Conservation (phyloP, 306 rosid genomes). For the Cucurbita maxima region DNA sequence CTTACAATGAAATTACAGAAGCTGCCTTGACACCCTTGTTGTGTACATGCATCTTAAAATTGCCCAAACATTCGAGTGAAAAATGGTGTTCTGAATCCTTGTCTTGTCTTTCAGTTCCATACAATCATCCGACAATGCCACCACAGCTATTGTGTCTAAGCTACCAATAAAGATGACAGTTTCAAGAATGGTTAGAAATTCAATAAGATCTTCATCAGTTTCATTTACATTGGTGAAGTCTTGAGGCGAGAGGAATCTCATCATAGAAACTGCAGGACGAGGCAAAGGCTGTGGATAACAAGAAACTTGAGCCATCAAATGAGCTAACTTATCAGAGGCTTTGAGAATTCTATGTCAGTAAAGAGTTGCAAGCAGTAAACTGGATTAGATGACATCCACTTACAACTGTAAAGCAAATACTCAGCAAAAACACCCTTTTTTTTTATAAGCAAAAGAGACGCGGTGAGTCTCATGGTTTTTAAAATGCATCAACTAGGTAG, state of each 20-base stretch:
- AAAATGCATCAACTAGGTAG: too few species aligned
- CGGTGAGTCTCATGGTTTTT: too few species aligned
- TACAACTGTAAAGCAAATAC: not conserved
- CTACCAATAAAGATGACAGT: too few species aligned
- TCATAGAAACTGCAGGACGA: slow-evolving; percentile 47
- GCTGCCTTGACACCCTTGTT: not conserved
- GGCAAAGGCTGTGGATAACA: slow-evolving; percentile 42
- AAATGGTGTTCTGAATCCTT: not conserved
- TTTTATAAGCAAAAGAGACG: not conserved
- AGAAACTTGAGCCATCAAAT: slow-evolving; percentile 41
- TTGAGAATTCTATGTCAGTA: slow-evolving; percentile 36
- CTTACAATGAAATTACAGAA: not conserved
- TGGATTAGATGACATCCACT: not conserved
- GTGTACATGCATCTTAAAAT: slow-evolving; percentile 10
- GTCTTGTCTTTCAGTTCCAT: not conserved
- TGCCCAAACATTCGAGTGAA: not conserved
- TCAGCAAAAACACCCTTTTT: not conserved
- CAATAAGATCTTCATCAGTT: slow-evolving; percentile 19
- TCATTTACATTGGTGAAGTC: slow-evolving; percentile 27
- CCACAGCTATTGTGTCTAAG: too few species aligned
- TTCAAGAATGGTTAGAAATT: slow-evolving; percentile 22
- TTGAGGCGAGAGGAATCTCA: slow-evolving; percentile 47
- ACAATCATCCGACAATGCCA: too few species aligned
- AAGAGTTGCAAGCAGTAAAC: slow-evolving; percentile 12
- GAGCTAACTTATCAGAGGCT: slow-evolving; percentile 23